phyloP scores from a whole-genome alignment of 2,329 filamentous ascomycete species.

The Venturia effusa region DNA sequence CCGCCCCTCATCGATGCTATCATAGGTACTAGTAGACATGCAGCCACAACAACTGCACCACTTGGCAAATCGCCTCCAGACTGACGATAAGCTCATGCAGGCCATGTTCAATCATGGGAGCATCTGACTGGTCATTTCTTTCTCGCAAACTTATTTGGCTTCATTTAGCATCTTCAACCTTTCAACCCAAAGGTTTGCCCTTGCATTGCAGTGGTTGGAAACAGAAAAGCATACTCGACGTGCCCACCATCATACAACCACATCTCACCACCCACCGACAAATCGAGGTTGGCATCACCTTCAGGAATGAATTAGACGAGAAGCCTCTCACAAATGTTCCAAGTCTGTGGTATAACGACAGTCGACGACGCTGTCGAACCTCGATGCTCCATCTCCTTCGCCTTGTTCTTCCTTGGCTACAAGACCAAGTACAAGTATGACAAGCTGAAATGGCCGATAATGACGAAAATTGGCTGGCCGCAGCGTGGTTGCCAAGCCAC shows the following conservation, averaged over 20 bases:
- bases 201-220: neutral
- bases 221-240: neutral
- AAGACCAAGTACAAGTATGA: too few relatives aligned
- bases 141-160: neutral
- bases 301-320: too few relatives aligned
- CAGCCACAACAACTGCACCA: neutral
- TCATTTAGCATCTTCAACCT: neutral
- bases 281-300: neutral
- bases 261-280: neutral
- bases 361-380: too few relatives aligned
- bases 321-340: too few relatives aligned
- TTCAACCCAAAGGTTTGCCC: too few relatives aligned
- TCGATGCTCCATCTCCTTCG: too few relatives aligned
- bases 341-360: too few relatives aligned
- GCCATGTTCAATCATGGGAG: too few relatives aligned
- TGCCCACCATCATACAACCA: neutral
- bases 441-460: too few relatives aligned
- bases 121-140: too few relatives aligned
- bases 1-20: neutral
- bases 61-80: neutral
- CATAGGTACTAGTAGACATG: too few relatives aligned
- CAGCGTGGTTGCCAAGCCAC: neutral
- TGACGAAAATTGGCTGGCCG: neutral
- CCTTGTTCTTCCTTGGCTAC: too few relatives aligned
- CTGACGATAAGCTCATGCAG: neutral